Base-by-base conservation (phyloP, 1,284 basidiomycete genomes). In the Apiotrichum siamense region DNA sequence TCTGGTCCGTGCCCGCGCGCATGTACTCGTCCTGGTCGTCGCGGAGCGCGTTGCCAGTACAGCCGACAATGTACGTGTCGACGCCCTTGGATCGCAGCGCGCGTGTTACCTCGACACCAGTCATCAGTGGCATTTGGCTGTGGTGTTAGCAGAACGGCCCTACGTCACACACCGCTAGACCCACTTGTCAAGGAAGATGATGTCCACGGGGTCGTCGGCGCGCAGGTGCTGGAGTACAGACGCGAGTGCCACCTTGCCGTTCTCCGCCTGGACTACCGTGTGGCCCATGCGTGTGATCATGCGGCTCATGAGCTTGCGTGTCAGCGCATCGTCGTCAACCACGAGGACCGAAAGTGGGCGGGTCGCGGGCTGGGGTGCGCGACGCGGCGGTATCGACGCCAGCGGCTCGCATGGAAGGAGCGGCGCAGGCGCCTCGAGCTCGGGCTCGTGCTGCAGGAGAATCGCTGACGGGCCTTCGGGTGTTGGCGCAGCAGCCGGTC, bases 271-370 rank as follows among this genome's bases (percentile, higher is more conserved):
- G 4, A 80, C 77, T 18, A 92, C 88, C 40, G 73, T 71, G 70
- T 88, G 90, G 1, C 88, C 88, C 6, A 92, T 74, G 18, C 88
- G 79, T 21, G 81, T 81, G 48, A 92, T 77, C 75, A 90, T 82
- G 31, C 88, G 79, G 43, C 79, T 80, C 89, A 92, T 91, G 54
- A 92, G 76, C 57, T 79, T 83, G 41, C 88, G 80, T 38, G 89
- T 92, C 48, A 92, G 72, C 65, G 63, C 71, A 52, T 76, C 75
- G 58, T 76, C 76, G 50, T 76, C 75, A 10, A 76, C 74, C 1
- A 76, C 71, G 15, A 74, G 61, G 5, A 31, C 36, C 7, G 7
- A 13, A 5, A 39, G 45, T 18, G 45, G n/a, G 2, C 3, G 44
- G 35, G 11, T 17, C 5, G 60, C 51, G 17, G 25, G 6, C 3